Conservation (phyloP, 2,329 filamentous ascomycete species). For the Drechslerella coelobrocha region DNA sequence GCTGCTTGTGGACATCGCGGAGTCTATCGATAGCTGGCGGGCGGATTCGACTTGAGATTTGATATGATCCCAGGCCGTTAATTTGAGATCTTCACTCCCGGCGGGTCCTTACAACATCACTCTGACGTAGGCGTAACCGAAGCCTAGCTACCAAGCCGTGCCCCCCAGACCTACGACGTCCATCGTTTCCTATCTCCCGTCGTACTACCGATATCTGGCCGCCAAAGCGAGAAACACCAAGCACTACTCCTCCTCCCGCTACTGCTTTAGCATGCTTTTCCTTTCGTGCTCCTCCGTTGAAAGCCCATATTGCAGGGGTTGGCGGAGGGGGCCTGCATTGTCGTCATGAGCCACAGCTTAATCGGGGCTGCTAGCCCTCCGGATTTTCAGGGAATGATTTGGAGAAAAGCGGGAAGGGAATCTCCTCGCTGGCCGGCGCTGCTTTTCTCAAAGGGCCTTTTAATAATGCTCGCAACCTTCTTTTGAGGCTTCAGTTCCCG, state of each 20-base stretch:
- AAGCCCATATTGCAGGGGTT: no score
- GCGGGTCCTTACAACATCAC: not conserved
- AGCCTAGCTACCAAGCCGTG: no score
- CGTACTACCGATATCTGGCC: not conserved
- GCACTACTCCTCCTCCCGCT: no score
- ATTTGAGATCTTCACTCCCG: no score
- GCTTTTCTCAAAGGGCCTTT: not conserved
- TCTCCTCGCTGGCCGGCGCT: slow-evolving; percentile 6
- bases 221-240: not conserved
- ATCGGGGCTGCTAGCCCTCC: slow-evolving; percentile 9
- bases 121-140: not conserved
- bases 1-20: no score
- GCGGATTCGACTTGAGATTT: not conserved
- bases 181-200: not conserved
- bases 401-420: slow-evolving; percentile 4
- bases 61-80: no score
- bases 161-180: not conserved
- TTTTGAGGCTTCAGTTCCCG: not conserved
- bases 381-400: not conserved
- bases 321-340: not conserved
- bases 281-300: not conserved
- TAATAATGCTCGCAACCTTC: not conserved
- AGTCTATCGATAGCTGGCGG: not conserved
- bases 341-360: slow-evolving; percentile 35
- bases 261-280: no score